Percentiles rank a stretch among this genome's conserved stretches.
phyloP scores from a whole-genome alignment of 495 filamentous ascomycete species.

The Emericellopsis terricola region DNA sequence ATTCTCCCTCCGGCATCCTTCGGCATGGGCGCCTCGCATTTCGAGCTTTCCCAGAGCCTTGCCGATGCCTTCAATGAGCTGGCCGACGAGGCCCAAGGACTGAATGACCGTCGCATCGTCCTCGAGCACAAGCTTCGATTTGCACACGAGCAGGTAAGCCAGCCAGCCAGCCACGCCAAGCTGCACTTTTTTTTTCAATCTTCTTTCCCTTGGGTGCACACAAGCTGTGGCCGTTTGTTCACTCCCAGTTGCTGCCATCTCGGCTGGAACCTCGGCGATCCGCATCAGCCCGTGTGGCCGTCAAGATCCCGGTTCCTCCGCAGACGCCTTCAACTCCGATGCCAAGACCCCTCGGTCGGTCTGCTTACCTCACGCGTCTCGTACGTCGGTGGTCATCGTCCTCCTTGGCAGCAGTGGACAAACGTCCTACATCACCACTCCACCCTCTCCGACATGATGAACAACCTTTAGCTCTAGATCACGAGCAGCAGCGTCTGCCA shows the following conservation, averaged over 20 bases:
- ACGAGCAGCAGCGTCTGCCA: constrained; percentile 31
- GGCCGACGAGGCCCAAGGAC: constrained; percentile 36
- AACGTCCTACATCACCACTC: no score
- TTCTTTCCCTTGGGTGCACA: constrained; percentile 5
- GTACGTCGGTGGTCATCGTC: no score
- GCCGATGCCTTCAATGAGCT: constrained; percentile 46
- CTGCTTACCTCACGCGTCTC: constrained; percentile 1
- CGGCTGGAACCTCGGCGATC: background rate
- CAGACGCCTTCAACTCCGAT: background rate
- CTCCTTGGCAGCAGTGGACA: no score
- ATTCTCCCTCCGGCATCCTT: background rate
- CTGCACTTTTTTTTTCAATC: background rate
- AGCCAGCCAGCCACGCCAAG: no score
- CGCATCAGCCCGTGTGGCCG: background rate
- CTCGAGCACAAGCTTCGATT: constrained; percentile 38
- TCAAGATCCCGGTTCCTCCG: background rate
- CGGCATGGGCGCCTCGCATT: constrained; percentile 16
- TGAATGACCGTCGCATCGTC: constrained; percentile 34
- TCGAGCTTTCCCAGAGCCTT: constrained; percentile 27
- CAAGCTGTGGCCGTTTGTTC: no score
- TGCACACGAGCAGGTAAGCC: constrained; percentile 38
- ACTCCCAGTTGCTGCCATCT: constrained; percentile 5
- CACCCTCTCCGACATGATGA: constrained; percentile 50
- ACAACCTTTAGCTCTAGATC: constrained; percentile 54
- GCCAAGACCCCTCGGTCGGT: background rate